Evolutionary conservation across 176 grass and related monocot species (phyloP), one percentile per base, ranked within the genome.

Genomic region (Puya raimondii): DNA sequence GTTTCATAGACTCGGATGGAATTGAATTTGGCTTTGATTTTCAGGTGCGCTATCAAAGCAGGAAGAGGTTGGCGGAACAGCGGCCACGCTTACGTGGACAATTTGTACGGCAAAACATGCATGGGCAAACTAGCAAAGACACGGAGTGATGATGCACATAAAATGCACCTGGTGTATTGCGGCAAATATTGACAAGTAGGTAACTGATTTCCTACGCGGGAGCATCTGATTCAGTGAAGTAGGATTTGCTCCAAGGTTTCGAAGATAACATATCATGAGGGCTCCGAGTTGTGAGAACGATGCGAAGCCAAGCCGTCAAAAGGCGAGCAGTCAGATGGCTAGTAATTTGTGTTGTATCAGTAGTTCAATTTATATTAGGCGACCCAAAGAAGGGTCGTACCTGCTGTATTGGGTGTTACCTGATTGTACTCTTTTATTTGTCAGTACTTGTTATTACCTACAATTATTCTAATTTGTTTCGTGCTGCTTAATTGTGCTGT

Each of bases 11-110:
- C 67, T 59, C 72, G 29, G 47, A 64, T 67, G 48, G 50, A 47
- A 70, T 4, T 10, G 27, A 51, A 80, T 59, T 63, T 83, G 79
- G 64, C 78, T 63, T 71, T 78, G 63, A 50, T 79, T 79, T 78
- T 64, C 77, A 96, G 91, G 91, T 91, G 63, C 75, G 88, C 23
- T 96, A 96, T 74, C 88, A 88, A 17, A 96, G 78, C 78, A 77
- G 91, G 70, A 91, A 96, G 88, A 78, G 63, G 27, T 72, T 88
- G 23, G 91, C 91, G 7, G 85, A 96, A 53, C 84, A 91, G 80
- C 82, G 91, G 50, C 91, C 88, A 5, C 74, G 91, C 13, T 59
- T 96, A 3, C 87, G 85, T 51, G 88, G 91, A 1, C 85, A 91
- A 71, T 96, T 96, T 11, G 85, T 96, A 53, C 76, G 81, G 21